phyloP scores from a whole-genome alignment of 352 stramenopile genomes.

The Phytopythium helicoides region DNA sequence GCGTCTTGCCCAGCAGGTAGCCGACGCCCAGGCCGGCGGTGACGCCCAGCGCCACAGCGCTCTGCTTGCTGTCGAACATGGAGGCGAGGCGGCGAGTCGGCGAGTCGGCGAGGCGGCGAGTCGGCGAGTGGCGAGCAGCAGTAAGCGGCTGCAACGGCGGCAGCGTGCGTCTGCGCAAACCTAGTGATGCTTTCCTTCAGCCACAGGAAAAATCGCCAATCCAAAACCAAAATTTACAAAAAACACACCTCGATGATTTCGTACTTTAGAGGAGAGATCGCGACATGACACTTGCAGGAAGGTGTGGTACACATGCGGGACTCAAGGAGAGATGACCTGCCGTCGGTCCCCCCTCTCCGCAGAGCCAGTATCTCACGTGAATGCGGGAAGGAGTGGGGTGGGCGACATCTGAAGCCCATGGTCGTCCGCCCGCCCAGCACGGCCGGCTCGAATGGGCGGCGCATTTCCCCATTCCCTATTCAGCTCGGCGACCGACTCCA shows the following conservation, averaged over 20 bases:
- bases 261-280: too few species aligned
- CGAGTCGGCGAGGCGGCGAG: neutral
- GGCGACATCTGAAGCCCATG: slow-evolving; percentile 3
- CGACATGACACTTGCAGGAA: too few species aligned
- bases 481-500: slow-evolving; percentile 4
- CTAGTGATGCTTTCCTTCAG: too few species aligned
- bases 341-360: too few species aligned
- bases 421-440: neutral
- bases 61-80: slow-evolving; percentile 40
- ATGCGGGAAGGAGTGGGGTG: neutral
- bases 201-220: too few species aligned
- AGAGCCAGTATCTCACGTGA: too few species aligned
- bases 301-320: slow-evolving; percentile 1
- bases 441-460: slow-evolving; percentile 1
- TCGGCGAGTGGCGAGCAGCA: neutral
- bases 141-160: slow-evolving; percentile 1
- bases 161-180: neutral
- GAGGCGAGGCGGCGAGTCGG: neutral
- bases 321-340: slow-evolving; percentile 23
- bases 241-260: too few species aligned
- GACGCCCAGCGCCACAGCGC: slow-evolving; percentile 53
- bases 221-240: too few species aligned
- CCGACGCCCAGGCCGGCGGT: slow-evolving; percentile 65
- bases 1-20: slow-evolving; percentile 59
- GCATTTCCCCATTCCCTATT: slow-evolving; percentile 12